phyloP scores from a whole-genome alignment of 139 green algal species.

The Chlorella vulgaris region DNA sequence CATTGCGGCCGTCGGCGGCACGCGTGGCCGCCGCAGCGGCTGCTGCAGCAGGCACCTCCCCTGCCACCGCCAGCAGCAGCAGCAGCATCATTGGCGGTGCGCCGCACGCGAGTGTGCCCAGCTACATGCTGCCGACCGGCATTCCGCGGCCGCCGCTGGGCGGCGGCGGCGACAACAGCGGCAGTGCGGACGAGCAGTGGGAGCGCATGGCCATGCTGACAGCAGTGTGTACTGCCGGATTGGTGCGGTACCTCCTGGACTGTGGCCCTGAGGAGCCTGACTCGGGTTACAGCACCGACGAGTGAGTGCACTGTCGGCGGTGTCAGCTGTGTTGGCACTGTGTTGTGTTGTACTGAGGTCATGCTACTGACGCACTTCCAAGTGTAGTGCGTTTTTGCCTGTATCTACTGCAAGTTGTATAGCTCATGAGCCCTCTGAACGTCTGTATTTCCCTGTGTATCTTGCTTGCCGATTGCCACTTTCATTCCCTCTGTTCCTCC shows the following conservation, averaged over 20 bases:
- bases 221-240: constrained; percentile 14
- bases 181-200: not conserved
- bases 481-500: no score
- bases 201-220: constrained; percentile 30
- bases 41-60: not conserved
- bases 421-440: no score
- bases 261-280: not conserved
- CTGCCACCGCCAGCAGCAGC: not conserved
- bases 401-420: no score
- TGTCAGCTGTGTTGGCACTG: not conserved
- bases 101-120: not conserved
- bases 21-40: not conserved
- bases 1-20: constrained; percentile 3
- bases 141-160: constrained; percentile 18
- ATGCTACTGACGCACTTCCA: no score
- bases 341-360: not conserved
- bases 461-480: no score
- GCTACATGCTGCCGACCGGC: constrained; percentile 24
- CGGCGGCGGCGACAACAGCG: not conserved
- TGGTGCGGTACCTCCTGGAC: constrained; percentile 21
- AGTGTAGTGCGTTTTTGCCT: no score
- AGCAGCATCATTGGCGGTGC: not conserved
- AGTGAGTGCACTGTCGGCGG: not conserved
- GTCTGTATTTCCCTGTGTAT: no score
- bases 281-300: not conserved